phyloP scores from a whole-genome alignment of 129 eudicot species.

The Gnaphalium uliginosum region DNA sequence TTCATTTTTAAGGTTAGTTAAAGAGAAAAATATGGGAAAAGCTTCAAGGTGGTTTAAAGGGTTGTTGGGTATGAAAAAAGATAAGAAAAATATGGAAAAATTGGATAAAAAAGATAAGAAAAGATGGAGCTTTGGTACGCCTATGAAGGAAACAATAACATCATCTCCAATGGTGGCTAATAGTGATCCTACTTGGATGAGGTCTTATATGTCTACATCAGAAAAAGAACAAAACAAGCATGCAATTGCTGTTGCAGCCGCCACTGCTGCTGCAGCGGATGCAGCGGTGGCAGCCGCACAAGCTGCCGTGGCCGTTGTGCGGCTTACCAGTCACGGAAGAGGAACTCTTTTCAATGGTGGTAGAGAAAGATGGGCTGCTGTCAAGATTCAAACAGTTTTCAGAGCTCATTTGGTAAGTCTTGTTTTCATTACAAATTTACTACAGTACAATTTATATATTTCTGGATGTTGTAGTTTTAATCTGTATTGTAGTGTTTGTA shows the following conservation, averaged over 20 bases:
- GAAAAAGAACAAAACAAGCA: slow-evolving; percentile 72
- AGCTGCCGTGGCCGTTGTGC: slow-evolving; percentile 87
- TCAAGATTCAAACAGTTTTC: slow-evolving; percentile 78
- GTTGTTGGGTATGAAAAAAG: slow-evolving; percentile 71
- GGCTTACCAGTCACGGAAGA: slow-evolving; percentile 75
- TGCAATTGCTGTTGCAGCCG: slow-evolving; percentile 94
- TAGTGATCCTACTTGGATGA: slow-evolving; percentile 47
- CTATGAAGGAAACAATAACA: slow-evolving; percentile 32
- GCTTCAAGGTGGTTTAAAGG: slow-evolving; percentile 82
- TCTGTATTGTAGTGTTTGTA: slow-evolving; percentile 27
- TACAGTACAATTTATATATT: neutral
- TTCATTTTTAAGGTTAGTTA: neutral
- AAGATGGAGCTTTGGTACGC: slow-evolving; percentile 61
- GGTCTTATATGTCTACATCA: slow-evolving; percentile 48
- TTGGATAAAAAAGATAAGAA: slow-evolving; percentile 52
- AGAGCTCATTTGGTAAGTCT: slow-evolving; percentile 74
- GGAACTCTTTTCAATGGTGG: slow-evolving; percentile 49
- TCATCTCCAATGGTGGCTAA: neutral
- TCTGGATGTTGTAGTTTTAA: slow-evolving; percentile 25
- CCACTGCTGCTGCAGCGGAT: slow-evolving; percentile 86
- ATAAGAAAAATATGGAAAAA: slow-evolving; percentile 48
- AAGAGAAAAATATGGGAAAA: slow-evolving; percentile 64
- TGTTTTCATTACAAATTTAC: neutral
- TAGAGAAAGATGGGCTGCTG: slow-evolving; percentile 63
- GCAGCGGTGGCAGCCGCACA: slow-evolving; percentile 94